Conservation (phyloP, 1,139 yeast genomes). For the Lodderomyces beijingensis region DNA sequence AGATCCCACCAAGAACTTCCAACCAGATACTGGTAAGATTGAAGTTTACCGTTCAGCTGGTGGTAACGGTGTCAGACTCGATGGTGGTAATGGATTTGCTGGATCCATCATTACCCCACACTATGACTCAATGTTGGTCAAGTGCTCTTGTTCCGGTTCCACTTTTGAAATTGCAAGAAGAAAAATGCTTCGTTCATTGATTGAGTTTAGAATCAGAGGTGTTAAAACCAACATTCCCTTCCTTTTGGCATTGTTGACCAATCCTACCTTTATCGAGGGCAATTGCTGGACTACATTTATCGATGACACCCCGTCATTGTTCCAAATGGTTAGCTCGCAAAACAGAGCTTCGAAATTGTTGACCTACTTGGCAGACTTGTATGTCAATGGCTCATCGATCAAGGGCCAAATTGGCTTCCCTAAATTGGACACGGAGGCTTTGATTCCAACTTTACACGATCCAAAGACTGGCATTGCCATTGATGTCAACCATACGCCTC, state of each 20-base stretch:
- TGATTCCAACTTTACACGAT: slow-evolving; percentile 68
- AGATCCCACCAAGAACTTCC: slow-evolving; percentile 94
- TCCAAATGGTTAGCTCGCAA: slow-evolving; percentile 91
- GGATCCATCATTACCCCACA: slow-evolving; percentile 97
- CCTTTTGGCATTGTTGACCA: slow-evolving; percentile 85
- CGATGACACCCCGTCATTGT: slow-evolving; percentile 94
- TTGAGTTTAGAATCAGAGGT: slow-evolving; percentile 97
- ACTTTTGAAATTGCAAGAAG: slow-evolving; percentile 95
- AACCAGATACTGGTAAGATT: slow-evolving; percentile 97
- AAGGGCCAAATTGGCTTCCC: slow-evolving; percentile 95
- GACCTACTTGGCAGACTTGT: slow-evolving; percentile 84
- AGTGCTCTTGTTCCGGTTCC: slow-evolving; percentile 94
- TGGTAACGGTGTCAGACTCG: slow-evolving; percentile 98
- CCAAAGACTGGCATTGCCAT: slow-evolving; percentile 49
- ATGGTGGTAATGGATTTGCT: slow-evolving; percentile 99
- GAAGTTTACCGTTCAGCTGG: slow-evolving; percentile 99
- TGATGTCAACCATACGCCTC: slow-evolving; percentile 52
- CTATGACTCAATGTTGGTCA: slow-evolving; percentile 97
- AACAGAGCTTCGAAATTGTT: slow-evolving; percentile 94
- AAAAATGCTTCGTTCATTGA: slow-evolving; percentile 93
- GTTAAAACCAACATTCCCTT: slow-evolving; percentile 98
- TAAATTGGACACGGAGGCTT: slow-evolving; percentile 69
- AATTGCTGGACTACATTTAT: slow-evolving; percentile 98
- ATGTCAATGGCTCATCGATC: slow-evolving; percentile 92
- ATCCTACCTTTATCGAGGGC: slow-evolving; percentile 84